A percentile compares a stretch with the other conserved stretches of the same genome.
Evolutionary conservation across 495 filamentous ascomycete genomes (phyloP).

Genomic region (Polyplosphaeria fusca): DNA sequence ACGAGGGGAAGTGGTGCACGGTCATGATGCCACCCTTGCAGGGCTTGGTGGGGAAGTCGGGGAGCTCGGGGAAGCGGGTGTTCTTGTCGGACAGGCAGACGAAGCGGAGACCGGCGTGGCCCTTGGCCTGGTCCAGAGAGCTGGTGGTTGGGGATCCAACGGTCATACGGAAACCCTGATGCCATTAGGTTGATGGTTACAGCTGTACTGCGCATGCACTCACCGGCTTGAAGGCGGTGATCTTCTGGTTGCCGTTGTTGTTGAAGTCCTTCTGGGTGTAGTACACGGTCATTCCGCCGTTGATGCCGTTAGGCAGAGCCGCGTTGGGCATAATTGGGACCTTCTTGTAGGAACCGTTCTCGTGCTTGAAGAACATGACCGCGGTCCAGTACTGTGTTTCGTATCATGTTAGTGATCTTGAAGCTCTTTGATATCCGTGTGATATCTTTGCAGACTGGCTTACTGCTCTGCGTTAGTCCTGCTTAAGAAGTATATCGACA

Average conservation of each 20-base stretch:
- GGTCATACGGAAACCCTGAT: slow-evolving; percentile 54
- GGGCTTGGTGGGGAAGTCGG: slow-evolving; percentile 46
- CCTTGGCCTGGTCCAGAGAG: slow-evolving; percentile 16
- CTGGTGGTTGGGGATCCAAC: slow-evolving; percentile 47
- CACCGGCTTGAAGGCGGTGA: slow-evolving; percentile 49
- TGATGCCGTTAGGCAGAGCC: slow-evolving; percentile 48
- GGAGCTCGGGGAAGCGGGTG: slow-evolving; percentile 45
- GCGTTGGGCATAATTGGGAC: slow-evolving; percentile 46
- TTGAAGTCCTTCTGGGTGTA: slow-evolving; percentile 47
- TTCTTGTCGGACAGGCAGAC: slow-evolving; percentile 45
- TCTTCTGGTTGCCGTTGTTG: slow-evolving; percentile 45
- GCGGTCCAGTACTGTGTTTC: slow-evolving; percentile 44
- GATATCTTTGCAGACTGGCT: no score
- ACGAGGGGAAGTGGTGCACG: slow-evolving; percentile 54
- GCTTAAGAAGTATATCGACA: slow-evolving; percentile 8
- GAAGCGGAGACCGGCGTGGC: slow-evolving; percentile 47
- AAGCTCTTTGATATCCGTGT: no score
- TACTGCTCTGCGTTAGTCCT: no score
- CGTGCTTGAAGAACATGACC: slow-evolving; percentile 50
- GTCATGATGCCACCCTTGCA: slow-evolving; percentile 51
- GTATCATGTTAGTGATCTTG: slow-evolving; percentile 43
- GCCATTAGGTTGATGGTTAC: neutral
- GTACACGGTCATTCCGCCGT: slow-evolving; percentile 51
- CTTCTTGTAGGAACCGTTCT: slow-evolving; percentile 50
- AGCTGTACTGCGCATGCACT: neutral